Base-by-base conservation (phyloP, 257 asterid species). In the Orobanche coerulescens region DNA sequence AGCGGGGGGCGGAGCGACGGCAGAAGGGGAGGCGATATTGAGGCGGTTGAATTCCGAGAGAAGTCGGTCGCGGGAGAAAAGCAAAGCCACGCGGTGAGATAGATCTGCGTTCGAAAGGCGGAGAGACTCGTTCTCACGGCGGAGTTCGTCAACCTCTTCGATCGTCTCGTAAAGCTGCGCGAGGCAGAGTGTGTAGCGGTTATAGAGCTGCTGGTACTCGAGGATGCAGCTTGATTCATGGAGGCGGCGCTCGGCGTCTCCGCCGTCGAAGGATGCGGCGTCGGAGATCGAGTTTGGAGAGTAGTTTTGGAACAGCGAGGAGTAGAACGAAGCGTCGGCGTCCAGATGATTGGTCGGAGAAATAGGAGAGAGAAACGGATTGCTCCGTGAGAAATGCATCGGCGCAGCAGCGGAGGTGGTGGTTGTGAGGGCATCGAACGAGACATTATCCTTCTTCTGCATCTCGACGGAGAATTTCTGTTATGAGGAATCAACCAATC, bases 161-260 rank as follows among this genome's bases (percentile, higher is more conserved):
- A 83, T 61, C 33, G 79, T 61, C n/a, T 86, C 85, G 37, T 58
- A 84, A 42, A 83, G 73, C 75, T 73, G 89, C 64, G 85, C 75
- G 39, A 81, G 75, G 51, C 87, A 83, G 58, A 77, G 70, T 2
- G 73, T 78, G 66, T 86, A 82, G 9, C 83, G 76, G 56, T 86
- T 86, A 78, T 83, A 86, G 42, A 86, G 95, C 79, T 86, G 95
- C 75, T 82, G 94, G 66, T 82, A 80, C 87, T 84, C 83, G 22
- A 82, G 77, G 73, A 78, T 19, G 63, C 63, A 67, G 72, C 88
- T 77, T 8, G 83, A 61, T 13, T 79, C 79, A 22, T 69, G 71
- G 54, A 74, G 72, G 51, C 75, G 78, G 61, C 57, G 56, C 18
- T 84, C 84, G 36, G 69, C 53, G n/a, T 76, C 86, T 0, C 71